Evolutionary conservation across 192 early-diverging fungal species (phyloP), one percentile per base, ranked within the genome.

Genomic region (Allomyces javanicus): DNA sequence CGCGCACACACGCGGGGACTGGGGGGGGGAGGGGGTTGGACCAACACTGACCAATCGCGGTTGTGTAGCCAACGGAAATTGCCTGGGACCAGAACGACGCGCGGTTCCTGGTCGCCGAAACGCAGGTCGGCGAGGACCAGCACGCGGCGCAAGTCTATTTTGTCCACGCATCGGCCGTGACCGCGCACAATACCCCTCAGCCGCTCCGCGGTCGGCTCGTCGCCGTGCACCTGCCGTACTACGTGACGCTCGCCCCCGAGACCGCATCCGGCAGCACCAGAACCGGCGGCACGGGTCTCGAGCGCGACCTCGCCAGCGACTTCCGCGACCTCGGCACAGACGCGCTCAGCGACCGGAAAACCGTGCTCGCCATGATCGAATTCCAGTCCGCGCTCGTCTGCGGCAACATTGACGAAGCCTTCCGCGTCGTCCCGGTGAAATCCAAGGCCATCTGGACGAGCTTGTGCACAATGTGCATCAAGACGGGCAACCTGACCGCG

Each of bases 381-480:
- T 82, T 82, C 64, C 69, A 75, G 64, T 80, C 66, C 61, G 71
- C 77, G 66, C 65, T 82, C 5, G 72, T 78, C 44, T 65, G 68
- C 58, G 81, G 79, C 24, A 75, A 80, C 62, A 65, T 80, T 33
- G 77, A 82, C 63, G 77, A 73, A 14, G 78, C 81, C 4, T 65
- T 80, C 25, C 78, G 76, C 70, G 75, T 33, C 10, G 19, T 44
- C 25, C 24, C 12, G 23, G 55, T 67, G 40, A 24, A 63, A 14
- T n/a, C 10, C 26, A 67, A 17, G 12, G 23, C 26, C 19, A 73
- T 79, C 12, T 82, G 81, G 81, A 67, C 70, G 62, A 77, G 71
- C 67, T 63, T 82, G 43, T 79, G 79, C 26, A 72, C 71, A 25
- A 75, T 81, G 24, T 82, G 78, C 64, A 67, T 82, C 25, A 82